Conservation (phyloP, 2,329 filamentous ascomycete genomes). For the Fonsecaea multimorphosa region DNA sequence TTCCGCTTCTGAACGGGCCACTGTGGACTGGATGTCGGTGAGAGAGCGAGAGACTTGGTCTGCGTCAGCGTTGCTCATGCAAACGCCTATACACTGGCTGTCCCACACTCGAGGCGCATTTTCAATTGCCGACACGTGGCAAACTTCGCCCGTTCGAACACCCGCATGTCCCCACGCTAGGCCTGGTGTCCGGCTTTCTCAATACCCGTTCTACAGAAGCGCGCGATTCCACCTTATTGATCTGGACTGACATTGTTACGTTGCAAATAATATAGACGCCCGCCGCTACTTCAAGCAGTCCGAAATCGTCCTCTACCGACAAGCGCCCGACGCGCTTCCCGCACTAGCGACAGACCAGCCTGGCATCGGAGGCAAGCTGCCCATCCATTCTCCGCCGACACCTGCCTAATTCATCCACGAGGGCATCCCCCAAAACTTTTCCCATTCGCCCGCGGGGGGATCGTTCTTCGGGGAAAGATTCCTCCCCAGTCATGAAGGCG, state of each 20-base stretch:
- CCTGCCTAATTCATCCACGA: slow-evolving; percentile 37
- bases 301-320: slow-evolving; percentile 94
- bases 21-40: background rate
- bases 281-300: slow-evolving; percentile 99
- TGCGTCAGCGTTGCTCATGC: background rate
- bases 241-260: background rate
- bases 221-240: background rate
- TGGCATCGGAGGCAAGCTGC: slow-evolving; percentile 37
- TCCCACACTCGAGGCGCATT: background rate
- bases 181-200: slow-evolving; percentile 7
- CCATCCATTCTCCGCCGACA: slow-evolving; percentile 32
- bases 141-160: background rate
- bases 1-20: slow-evolving; percentile 13
- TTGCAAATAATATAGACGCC: slow-evolving; percentile 66
- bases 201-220: background rate
- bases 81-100: background rate
- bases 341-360: slow-evolving; percentile 39
- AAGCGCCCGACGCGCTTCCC: slow-evolving; percentile 56
- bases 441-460: background rate
- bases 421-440: background rate
- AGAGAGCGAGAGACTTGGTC: background rate
- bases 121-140: background rate
- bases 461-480: background rate
- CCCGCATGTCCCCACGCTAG: slow-evolving; percentile 28
- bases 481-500: no score